Percentiles rank a stretch among this genome's conserved stretches.
These are phyloP conservation scores for Nicotiana sylvestris DNA, from an alignment of 257 asterid species.

Conservation along the genomic window DNA sequence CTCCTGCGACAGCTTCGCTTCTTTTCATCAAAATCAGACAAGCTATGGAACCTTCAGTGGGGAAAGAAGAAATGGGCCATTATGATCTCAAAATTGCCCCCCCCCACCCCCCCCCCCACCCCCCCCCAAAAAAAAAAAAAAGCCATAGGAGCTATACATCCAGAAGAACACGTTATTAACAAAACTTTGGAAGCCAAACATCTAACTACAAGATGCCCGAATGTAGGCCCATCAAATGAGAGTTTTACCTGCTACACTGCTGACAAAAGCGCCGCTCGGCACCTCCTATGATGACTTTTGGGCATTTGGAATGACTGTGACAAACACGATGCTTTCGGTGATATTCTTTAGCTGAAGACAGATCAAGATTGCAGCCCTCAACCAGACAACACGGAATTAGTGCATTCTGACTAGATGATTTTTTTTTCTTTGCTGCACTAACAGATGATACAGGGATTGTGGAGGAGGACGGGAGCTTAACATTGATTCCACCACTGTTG, in stretches of 20 bases:
- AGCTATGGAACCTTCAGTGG: conserved; percentile 71
- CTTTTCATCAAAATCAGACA: conserved; percentile 77
- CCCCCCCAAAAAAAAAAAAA: no score
- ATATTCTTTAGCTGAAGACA: conserved; percentile 70
- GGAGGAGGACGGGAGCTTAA: conserved; percentile 37
- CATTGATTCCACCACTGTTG: conserved; percentile 33
- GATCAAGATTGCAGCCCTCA: conserved; percentile 77
- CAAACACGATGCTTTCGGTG: conserved; percentile 87
- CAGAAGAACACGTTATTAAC: not conserved
- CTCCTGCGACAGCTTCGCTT: conserved; percentile 90
- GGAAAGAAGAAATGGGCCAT: not conserved
- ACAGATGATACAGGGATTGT: conserved; percentile 40
- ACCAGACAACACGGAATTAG: conserved; percentile 55
- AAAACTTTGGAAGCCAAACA: not conserved
- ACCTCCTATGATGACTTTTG: conserved; percentile 61
- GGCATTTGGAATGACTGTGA: conserved; percentile 64
- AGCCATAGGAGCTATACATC: not conserved
- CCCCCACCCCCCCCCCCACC: not conserved
- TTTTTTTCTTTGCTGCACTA: conserved; percentile 44
- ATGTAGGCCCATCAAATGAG: not conserved
- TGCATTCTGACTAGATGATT: conserved; percentile 33
- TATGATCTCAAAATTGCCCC: not conserved
- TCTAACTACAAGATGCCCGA: not conserved
- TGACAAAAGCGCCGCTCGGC: conserved; percentile 82
- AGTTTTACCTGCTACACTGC: conserved; percentile 80